Base-by-base conservation (phyloP, 352 stramenopile species). In the Phytophthora ohioensis region DNA sequence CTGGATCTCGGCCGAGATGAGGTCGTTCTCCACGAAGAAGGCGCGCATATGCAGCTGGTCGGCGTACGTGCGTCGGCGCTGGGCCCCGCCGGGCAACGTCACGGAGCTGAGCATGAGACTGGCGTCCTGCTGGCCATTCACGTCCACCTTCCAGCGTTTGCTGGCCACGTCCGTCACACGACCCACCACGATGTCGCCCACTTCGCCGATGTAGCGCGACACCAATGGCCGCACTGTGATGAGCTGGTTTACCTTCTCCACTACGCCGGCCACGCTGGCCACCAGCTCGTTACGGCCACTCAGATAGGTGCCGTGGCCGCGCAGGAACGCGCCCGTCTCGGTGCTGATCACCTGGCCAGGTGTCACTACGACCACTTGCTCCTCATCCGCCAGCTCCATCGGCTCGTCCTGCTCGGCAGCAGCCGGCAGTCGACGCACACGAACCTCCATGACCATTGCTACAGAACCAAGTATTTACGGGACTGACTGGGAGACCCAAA, bases 181-280 rank as follows among this genome's bases (percentile, higher is more conserved):
- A n/a, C 97, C 97, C 0, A 99, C 92, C 13, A 99, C 88, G 32
- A 99, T 92, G 90, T 99, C 97, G 27, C 97, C 97, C 13, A 99
- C 95, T 68, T 99, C 94, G 30, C 94, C 95, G 58, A 92, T 90
- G 79, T 99, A 99, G 10, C 95, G 82, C 9, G 83, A 93, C 45
- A 91, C 81, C 0, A 98, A 78, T n/a, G 93, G 94, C 42, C 97
- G 91, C 36, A 99, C 97, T 3, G 86, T 95, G 69, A 99, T 97
- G 30, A 99, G 85, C 81, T 99, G 98, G 78, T 99, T 99, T 11
- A 98, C 95, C 55, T 97, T 95, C 71, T 99, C 94, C 8, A 99
- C 92, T n/a, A 95, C 93, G 15, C 97, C 97, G 4, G 93, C 92
- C 27, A 98, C 92, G 73, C 89, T 98, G 47, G 95, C 94, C 66